Evolutionary conservation across 176 grass and related monocot genomes (phyloP), one percentile per base, ranked within the genome.

Genomic region (Pontederia crassipes): DNA sequence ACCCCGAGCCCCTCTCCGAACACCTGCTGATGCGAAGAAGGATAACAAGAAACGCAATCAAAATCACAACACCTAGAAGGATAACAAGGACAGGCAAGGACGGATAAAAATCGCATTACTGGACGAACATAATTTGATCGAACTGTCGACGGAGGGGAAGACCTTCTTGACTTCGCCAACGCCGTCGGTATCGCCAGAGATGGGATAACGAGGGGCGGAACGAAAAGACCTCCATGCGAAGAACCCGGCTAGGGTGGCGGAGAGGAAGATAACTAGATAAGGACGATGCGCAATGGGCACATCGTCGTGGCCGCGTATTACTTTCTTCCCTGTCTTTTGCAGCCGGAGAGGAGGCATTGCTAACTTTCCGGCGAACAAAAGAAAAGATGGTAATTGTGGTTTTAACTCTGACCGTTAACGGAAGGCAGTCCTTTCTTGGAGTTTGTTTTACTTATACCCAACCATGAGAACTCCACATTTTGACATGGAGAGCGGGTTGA

Each of bases 271-370:
- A n/a, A n/a, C n/a, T n/a, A n/a, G n/a, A n/a, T 14, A 17, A 71
- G 68, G 54, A 70, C 9, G 14, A 55, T 8, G 14, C 53, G 66
- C 66, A 69, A 46, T 4, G 59, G 59, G 59, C 59, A 62, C 59
- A 62, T 62, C 27, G 24, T 59, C 57, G 18, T 5, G 4, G 32
- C 32, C 32, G 2, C 32, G 20, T 40, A 7, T 40, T 4, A 40
- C 6, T 7, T 28, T 13, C 24, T 54, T 16, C 20, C 57, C 18
- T 2, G 28, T 8, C 32, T 40, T 40, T 0, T 40, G 14, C 28
- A 26, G n/a, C 28, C 28, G 58, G 8, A 7, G 32, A 40, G 61
- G 24, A 49, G 17, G 61, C 17, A 11, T 9, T 0, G 62, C 5
- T 2, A 4, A 9, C 26, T 40, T 40, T 4, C 32, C 32, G 32